Conservation (phyloP, 257 asterid genomes). For the Fraxinus pennsylvanica region DNA sequence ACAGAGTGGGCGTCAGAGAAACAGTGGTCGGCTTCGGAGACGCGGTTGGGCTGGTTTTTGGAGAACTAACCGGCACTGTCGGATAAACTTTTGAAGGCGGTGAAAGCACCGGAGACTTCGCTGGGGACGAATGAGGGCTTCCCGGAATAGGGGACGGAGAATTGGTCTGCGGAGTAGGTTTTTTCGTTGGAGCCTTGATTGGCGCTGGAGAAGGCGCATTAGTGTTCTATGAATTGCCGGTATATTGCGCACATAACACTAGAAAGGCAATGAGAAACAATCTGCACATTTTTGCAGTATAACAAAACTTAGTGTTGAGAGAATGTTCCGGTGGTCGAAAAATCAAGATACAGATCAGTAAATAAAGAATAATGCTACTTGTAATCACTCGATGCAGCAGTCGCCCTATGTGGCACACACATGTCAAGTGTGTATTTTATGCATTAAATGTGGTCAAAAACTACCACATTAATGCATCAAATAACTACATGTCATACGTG, state of each 20-base stretch:
- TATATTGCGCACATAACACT: constrained; percentile 32
- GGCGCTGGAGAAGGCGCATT: constrained; percentile 68
- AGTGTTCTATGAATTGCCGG: constrained; percentile 47
- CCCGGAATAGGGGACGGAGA: constrained; percentile 41
- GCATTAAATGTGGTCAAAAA: too few species aligned
- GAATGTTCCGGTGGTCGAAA: constrained; percentile 27
- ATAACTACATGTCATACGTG: too few species aligned
- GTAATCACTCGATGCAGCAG: too few species aligned
- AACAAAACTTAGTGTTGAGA: neutral
- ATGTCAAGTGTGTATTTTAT: too few species aligned
- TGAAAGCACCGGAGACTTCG: constrained; percentile 49
- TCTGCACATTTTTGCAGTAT: constrained; percentile 35
- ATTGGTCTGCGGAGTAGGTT: constrained; percentile 31
- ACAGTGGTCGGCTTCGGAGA: constrained; percentile 27
- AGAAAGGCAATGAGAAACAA: constrained; percentile 33
- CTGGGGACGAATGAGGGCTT: constrained; percentile 46
- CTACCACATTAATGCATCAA: too few species aligned
- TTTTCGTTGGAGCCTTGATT: constrained; percentile 25
- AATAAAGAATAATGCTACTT: too few species aligned
- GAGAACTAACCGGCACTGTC: constrained; percentile 37
- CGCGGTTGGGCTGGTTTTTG: constrained; percentile 42
- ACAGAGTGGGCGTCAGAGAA: constrained; percentile 41
- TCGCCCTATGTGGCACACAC: too few species aligned
- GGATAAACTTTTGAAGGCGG: constrained; percentile 43
- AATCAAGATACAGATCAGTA: neutral